These are phyloP conservation scores for Polyplosphaeria fusca DNA, from an alignment of 495 filamentous ascomycete species.

Conservation along the genomic window DNA sequence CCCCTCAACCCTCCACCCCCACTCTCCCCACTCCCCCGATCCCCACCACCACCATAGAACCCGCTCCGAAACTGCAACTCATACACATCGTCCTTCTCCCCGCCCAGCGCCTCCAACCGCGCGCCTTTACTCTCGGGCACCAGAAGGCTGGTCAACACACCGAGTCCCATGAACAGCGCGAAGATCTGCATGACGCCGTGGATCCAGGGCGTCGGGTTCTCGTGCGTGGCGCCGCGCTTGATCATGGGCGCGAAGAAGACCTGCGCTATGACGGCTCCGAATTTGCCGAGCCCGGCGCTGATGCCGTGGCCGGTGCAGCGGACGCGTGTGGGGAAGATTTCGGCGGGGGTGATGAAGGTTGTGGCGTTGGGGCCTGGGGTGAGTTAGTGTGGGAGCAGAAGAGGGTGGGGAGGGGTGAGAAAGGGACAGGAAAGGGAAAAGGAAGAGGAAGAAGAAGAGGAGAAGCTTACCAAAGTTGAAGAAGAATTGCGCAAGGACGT, in stretches of 20 bases:
- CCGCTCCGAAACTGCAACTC: slow-evolving; percentile 29
- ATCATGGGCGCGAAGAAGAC: slow-evolving; percentile 45
- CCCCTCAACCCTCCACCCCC: background rate
- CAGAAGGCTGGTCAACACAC: slow-evolving; percentile 25
- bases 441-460: background rate
- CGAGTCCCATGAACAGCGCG: slow-evolving; percentile 31
- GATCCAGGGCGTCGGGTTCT: slow-evolving; percentile 29
- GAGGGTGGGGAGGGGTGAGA: too few relatives aligned
- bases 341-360: slow-evolving; percentile 52
- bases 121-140: slow-evolving; percentile 25
- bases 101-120: slow-evolving; percentile 23
- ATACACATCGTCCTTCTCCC: slow-evolving; percentile 26
- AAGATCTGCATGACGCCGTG: slow-evolving; percentile 35
- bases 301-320: slow-evolving; percentile 57
- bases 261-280: slow-evolving; percentile 58
- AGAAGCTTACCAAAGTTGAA: slow-evolving; percentile 66
- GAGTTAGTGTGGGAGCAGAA: too few relatives aligned
- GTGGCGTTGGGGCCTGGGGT: slow-evolving; percentile 46
- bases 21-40: background rate
- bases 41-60: slow-evolving; percentile 13
- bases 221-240: slow-evolving; percentile 23
- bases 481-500: slow-evolving; percentile 80
- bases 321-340: slow-evolving; percentile 61
- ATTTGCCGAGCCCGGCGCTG: slow-evolving; percentile 54
- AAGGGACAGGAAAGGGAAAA: background rate